These are phyloP conservation scores for Phaffia australis DNA, from an alignment of 768 basidiomycete species.

Conservation along the genomic window DNA sequence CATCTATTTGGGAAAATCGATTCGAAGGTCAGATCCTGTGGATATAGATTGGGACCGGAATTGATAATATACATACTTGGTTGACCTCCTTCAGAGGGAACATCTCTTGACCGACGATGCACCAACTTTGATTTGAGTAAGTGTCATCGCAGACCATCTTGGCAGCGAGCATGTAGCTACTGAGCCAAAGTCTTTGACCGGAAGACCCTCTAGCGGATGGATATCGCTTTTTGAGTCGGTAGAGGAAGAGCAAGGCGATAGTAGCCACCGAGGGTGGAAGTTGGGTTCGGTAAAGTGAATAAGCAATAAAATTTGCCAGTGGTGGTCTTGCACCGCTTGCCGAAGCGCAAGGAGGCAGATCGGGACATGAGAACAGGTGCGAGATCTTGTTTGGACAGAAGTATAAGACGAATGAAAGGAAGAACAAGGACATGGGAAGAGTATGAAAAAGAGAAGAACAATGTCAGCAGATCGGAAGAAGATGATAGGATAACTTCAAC, in stretches of 20 bases:
- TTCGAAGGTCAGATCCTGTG: neutral
- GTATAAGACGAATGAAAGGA: neutral
- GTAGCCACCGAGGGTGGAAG: constrained; percentile 57
- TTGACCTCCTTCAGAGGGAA: constrained; percentile 80
- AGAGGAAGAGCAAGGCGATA: constrained; percentile 61
- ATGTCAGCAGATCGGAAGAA: neutral
- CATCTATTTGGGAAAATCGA: constrained; percentile 43
- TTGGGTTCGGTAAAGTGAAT: constrained; percentile 47
- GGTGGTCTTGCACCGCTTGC: constrained; percentile 24
- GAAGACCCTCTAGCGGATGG: constrained; percentile 82
- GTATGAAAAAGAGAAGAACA: neutral
- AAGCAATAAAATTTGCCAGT: constrained; percentile 28
- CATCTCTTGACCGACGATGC: constrained; percentile 77
- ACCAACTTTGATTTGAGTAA: constrained; percentile 87
- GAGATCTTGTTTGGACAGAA: constrained; percentile 45
- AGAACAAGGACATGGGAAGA: neutral
- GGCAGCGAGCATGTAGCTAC: constrained; percentile 47
- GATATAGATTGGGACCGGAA: neutral
- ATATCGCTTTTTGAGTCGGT: constrained; percentile 80
- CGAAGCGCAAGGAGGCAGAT: constrained; percentile 49
- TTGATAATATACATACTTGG: constrained; percentile 42
- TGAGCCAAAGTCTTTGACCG: constrained; percentile 62
- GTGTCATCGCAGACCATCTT: constrained; percentile 84
- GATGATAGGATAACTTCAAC: neutral
- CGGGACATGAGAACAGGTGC: constrained; percentile 75